Conservation (phyloP, 495 filamentous ascomycete species). For the Neurospora sp. region DNA sequence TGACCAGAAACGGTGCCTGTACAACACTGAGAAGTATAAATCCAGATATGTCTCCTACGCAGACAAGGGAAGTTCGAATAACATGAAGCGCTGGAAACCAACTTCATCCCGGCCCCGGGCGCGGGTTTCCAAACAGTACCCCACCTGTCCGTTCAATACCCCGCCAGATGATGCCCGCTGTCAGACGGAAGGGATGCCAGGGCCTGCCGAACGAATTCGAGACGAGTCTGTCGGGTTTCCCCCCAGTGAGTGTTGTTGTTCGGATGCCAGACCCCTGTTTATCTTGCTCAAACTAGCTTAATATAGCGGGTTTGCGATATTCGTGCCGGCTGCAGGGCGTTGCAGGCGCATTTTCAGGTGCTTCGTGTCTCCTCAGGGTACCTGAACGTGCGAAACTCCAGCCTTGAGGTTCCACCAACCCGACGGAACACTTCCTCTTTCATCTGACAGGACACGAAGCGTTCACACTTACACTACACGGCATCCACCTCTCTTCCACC, state of each 20-base stretch:
- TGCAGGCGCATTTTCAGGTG: background rate
- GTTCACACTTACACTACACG: background rate
- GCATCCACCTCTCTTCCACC: background rate
- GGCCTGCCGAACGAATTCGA: background rate
- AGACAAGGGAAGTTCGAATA: background rate
- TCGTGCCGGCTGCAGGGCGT: background rate
- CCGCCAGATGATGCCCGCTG: background rate
- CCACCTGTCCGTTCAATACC: background rate
- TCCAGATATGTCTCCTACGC: background rate
- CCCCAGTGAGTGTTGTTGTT: background rate
- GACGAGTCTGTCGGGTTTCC: background rate
- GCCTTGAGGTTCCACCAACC: background rate
- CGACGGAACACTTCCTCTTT: background rate
- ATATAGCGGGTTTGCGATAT: background rate
- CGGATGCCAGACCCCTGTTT: background rate
- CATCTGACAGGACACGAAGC: background rate
- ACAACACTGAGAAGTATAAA: background rate
- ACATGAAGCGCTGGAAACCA: background rate
- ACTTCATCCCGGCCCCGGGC: background rate
- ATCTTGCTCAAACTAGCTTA: background rate
- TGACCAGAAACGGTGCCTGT: background rate
- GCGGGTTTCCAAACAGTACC: background rate
- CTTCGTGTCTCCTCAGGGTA: background rate
- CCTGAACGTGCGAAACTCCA: background rate
- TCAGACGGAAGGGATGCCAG: background rate